Base-by-base conservation (phyloP, 805 yeast species). In the Kodamaea sagamina region DNA sequence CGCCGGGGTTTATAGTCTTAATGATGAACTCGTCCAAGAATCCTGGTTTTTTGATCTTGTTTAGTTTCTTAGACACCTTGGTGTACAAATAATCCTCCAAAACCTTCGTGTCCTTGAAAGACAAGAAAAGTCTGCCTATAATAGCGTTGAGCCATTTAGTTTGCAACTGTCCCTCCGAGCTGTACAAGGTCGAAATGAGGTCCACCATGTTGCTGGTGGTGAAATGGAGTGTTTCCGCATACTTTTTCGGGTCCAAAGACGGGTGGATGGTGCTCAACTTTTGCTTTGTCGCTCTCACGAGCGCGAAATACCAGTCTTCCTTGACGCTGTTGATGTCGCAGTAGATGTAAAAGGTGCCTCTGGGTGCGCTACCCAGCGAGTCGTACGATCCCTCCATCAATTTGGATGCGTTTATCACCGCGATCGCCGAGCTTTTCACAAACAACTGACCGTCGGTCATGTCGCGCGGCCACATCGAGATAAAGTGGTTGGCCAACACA, bases 71-170 rank as follows among this genome's bases (percentile, higher is more conserved):
- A 47, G 80, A 77, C 18, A 93, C 74, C 56, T 77, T 84, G 2
- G 68, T 64, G 39, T 77, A 72, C 34, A 90, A 69, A 39, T 72
- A 75, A 38, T 74, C 68, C 39, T 82, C 82, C 53, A 89, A 74
- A 10, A 72, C 69, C 9, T 79, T 80, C 0, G 98, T 89, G 38
- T 80, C 74, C 53, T 89, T 89, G 4, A 87, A 63, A 0, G 89
- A 77, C 29, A 93, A 66, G 55, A 90, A 93, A 9, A 92, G 51
- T 44, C 99, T 72, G 0, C 98, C 98, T 10, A 86, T 51, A 2
- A 90, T 48, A 0, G 96, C 97, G 63, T 93, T 93, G 16, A 93
- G 62, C 99, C 98, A 93, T 55, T 86, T 81, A 0, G 95, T 81
- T 16, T 87, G 84, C 21, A 85, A 63, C 55, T 89, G 93, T 1